A percentile compares a stretch with the other conserved stretches of the same genome.
These are phyloP conservation scores for Hura crepitans DNA, from an alignment of 441 rosid genomes.

Conservation along the genomic window DNA sequence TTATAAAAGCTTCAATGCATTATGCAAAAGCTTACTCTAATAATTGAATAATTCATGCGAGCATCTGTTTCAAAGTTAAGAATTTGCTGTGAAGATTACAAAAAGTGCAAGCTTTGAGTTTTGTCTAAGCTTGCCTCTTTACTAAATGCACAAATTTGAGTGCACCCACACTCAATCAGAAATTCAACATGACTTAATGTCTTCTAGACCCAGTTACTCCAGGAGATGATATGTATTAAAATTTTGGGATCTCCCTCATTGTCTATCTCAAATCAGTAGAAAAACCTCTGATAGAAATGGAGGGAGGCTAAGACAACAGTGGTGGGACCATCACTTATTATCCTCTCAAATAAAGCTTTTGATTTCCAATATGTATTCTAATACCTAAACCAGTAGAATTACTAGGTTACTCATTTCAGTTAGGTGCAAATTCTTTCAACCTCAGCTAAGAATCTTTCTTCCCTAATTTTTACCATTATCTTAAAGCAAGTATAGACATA, in stretches of 20 bases:
- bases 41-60: background rate
- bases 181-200: background rate
- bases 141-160: background rate
- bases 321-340: no score
- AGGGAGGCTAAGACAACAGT: background rate
- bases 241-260: background rate
- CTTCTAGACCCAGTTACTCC: background rate
- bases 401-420: no score
- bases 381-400: no score
- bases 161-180: background rate
- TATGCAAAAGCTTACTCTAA: background rate
- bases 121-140: background rate
- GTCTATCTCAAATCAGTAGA: no score
- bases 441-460: no score
- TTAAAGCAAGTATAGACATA: no score
- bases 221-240: background rate
- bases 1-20: background rate
- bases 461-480: no score
- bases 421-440: no score
- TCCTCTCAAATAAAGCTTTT: no score
- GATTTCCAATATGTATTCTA: no score
- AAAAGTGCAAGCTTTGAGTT: no score
- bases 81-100: background rate
- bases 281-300: background rate
- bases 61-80: background rate